Base-by-base conservation (phyloP, 306 rosid genomes). In the Sesbania bispinosa region DNA sequence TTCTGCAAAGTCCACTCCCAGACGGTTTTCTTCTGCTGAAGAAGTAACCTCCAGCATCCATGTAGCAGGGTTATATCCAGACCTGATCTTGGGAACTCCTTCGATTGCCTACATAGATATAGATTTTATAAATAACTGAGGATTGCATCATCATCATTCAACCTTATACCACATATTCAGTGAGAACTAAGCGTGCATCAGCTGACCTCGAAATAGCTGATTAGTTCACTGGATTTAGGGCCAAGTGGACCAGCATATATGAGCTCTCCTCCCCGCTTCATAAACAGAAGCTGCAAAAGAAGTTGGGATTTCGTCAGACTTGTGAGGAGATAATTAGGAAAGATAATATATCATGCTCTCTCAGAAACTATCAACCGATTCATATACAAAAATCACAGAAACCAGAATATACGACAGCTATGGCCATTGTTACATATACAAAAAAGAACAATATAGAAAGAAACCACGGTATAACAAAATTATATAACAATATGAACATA, bases 201-300 rank as follows among this genome's bases (percentile, higher is more conserved):
- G 71, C 85, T 60, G 69, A 95, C 99, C 97, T 95, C 96, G 55
- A 95, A 91, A 81, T 95, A 95, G 74, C 85, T 82, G 66, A 95
- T 75, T 38, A 95, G 87, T 70, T 95, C 96, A 77, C 78, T 77
- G 68, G 99, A 95, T 79, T 80, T 91, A 62, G 91, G 93, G 47
- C 99, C 99, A 36, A 95, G 96, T 52, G 96, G 96, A 83, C 99
- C 99, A 65, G 99, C 99, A 80, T 91, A 95, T 79, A 95, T 91
- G 83, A 95, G 90, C 84, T 91, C 88, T 73, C 99, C 99, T 69
- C 99, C 99, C 20, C 99, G 96, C 91, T 95, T 95, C 99, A 95
- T 79, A 67, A 79, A 91, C 58, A 95, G 69, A 78, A 95, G 99
- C 99, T 95, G 88, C 69, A 85, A 76, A 69, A 52, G 55, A 13